Evolutionary conservation across 352 stramenopile genomes (phyloP).

Genomic region (Proteromonas lacertae): DNA sequence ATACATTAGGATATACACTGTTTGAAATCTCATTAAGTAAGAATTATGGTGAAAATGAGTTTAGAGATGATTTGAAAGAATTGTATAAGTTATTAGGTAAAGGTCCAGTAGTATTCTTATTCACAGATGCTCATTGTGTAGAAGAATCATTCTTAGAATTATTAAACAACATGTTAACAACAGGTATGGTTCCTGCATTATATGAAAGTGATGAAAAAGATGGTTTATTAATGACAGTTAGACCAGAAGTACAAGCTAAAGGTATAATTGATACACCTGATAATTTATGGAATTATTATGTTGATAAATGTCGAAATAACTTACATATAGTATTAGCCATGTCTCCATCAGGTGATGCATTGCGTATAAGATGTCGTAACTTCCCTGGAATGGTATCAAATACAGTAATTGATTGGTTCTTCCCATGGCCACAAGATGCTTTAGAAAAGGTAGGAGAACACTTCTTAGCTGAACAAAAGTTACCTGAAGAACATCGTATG

Average conservation of each 20-base stretch:
- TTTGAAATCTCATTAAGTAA: slow-evolving; percentile 52
- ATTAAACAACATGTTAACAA: slow-evolving; percentile 40
- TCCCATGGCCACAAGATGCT: slow-evolving; percentile 42
- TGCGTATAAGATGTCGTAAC: slow-evolving; percentile 31
- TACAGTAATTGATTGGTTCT: slow-evolving; percentile 49
- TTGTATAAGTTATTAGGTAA: slow-evolving; percentile 40
- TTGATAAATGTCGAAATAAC: slow-evolving; percentile 33
- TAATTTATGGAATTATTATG: slow-evolving; percentile 40
- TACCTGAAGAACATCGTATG: slow-evolving; percentile 18
- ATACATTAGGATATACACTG: slow-evolving; percentile 25
- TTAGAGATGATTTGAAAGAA: slow-evolving; percentile 39
- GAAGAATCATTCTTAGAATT: slow-evolving; percentile 46
- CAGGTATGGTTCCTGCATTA: slow-evolving; percentile 32
- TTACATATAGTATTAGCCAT: slow-evolving; percentile 43
- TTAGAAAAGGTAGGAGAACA: slow-evolving; percentile 34
- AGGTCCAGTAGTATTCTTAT: slow-evolving; percentile 32
- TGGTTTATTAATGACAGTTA: slow-evolving; percentile 34
- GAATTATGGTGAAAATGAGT: slow-evolving; percentile 29
- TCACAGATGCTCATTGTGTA: slow-evolving; percentile 49
- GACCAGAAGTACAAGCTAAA: slow-evolving; percentile 18
- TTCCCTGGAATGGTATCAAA: slow-evolving; percentile 43
- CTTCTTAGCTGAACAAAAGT: slow-evolving; percentile 26
- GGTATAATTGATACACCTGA: slow-evolving; percentile 26
- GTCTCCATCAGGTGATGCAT: slow-evolving; percentile 29
- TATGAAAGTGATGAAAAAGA: slow-evolving; percentile 45